Evolutionary conservation across 1,284 basidiomycete genomes (phyloP).

Genomic region (Trichosporon ovoides): DNA sequence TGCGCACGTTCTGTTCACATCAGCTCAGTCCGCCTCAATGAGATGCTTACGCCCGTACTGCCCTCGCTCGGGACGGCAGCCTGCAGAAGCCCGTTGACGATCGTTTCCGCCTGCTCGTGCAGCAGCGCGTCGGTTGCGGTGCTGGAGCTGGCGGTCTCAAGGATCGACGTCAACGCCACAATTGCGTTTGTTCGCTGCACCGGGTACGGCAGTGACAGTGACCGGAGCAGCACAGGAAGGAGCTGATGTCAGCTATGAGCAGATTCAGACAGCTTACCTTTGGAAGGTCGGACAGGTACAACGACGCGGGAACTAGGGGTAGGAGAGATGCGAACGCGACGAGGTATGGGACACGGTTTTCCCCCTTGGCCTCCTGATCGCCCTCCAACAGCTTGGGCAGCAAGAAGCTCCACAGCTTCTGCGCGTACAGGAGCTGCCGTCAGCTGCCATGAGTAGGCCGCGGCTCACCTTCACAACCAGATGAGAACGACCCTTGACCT

Average conservation of each 20-base stretch:
- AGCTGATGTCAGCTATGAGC: conserved; percentile 54
- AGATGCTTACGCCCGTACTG: conserved; percentile 20
- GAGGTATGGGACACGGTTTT: conserved; percentile 60
- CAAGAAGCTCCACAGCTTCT: conserved; percentile 71
- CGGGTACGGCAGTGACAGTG: conserved; percentile 69
- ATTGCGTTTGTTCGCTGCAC: conserved; percentile 74
- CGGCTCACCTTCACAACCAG: conserved; percentile 64
- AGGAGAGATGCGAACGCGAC: conserved; percentile 79
- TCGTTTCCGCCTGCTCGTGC: conserved; percentile 63
- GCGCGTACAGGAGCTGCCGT: conserved; percentile 65
- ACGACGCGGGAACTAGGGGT: conserved; percentile 68
- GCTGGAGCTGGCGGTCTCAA: conserved; percentile 56
- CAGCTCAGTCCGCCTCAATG: not conserved
- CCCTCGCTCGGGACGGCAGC: conserved; percentile 48
- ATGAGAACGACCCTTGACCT: conserved; percentile 63
- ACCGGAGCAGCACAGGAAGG: conserved; percentile 80
- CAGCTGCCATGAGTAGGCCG: not conserved
- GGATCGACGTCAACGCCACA: conserved; percentile 67
- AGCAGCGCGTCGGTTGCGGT: conserved; percentile 51
- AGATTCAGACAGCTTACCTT: conserved; percentile 52
- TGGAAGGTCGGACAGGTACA: conserved; percentile 63
- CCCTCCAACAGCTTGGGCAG: conserved; percentile 70
- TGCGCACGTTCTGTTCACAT: conserved; percentile 54
- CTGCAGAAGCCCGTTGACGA: conserved; percentile 67
- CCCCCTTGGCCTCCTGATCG: conserved; percentile 40